These are phyloP conservation scores for Pyrenochaeta sp. DNA, from an alignment of 2,329 filamentous ascomycete genomes.

Conservation along the genomic window DNA sequence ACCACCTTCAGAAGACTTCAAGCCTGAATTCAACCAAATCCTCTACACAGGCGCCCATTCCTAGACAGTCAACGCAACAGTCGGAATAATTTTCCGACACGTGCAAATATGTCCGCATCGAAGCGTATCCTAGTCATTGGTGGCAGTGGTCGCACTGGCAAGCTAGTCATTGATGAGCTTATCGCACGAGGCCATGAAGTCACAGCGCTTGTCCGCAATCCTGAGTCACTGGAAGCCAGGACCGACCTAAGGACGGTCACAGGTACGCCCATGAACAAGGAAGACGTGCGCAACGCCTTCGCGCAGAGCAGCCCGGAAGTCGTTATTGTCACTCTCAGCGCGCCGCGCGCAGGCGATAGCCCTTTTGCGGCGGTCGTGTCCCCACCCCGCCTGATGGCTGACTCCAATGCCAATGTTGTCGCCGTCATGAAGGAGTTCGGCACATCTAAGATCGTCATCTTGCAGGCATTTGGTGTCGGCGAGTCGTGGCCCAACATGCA, in stretches of 20 bases:
- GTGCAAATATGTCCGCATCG: slow-evolving; percentile 2
- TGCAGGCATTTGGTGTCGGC: slow-evolving; percentile 62
- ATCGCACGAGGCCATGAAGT: slow-evolving; percentile 54
- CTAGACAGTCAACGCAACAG: not conserved
- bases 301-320: slow-evolving; percentile 35
- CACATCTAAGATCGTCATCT: slow-evolving; percentile 56
- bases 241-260: slow-evolving; percentile 50
- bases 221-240: slow-evolving; percentile 38
- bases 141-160: slow-evolving; percentile 59
- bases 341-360: slow-evolving; percentile 56
- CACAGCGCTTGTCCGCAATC: slow-evolving; percentile 57
- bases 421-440: slow-evolving; percentile 49
- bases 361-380: slow-evolving; percentile 59
- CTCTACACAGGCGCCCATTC: not conserved
- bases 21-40: not conserved
- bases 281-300: slow-evolving; percentile 52
- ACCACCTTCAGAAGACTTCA: not conserved
- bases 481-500: slow-evolving; percentile 55
- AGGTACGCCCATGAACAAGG: slow-evolving; percentile 48
- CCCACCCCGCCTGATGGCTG: slow-evolving; percentile 58
- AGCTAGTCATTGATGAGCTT: slow-evolving; percentile 53
- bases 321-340: slow-evolving; percentile 61
- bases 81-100: slow-evolving; percentile 22
- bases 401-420: slow-evolving; percentile 51
- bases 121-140: slow-evolving; percentile 59